Base-by-base conservation (phyloP, 1,139 yeast species). In the Pichia sp. region DNA sequence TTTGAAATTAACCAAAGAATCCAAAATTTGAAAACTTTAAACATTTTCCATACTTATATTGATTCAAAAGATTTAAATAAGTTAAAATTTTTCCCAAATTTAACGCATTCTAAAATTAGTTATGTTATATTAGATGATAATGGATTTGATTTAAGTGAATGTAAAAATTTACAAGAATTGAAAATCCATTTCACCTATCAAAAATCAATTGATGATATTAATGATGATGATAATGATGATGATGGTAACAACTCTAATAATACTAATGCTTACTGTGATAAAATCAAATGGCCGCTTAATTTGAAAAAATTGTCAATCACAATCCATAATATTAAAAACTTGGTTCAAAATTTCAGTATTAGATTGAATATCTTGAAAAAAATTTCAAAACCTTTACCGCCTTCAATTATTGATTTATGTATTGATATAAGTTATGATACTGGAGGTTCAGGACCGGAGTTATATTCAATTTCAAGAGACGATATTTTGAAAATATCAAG, bases 391-490 rank as follows among this genome's bases (percentile, higher is more conserved):
- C 65, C 65, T 22, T 51, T 62, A 39, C 67, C 67, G 7, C 54
- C 54, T 13, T 62, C 67, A 19, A 56, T 62, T 46, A 47, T 53
- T 41, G 67, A 63, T 48, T 51, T 63, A 45, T 62, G 66, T 46
- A 56, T 63, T 48, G 67, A 63, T 59, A 62, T 63, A 27, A 59
- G 63, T 53, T 63, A 61, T 51, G 67, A 63, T 51, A 62, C 67
- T 18, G 67, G 66, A 14, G 65, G 65, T 13, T 60, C 65, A 2
- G 65, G 64, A 16, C 64, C 65, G 31, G 65, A 62, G 44, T 46
- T 60, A 18, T 59, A 62, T 48, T 55, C 61, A 11, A 62, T 62
- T 53, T 56, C 64, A 33, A 58, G 61, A 31, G 66, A 63, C 51
- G 67, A 63, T 51, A 62, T 63, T 36, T 50, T 60, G 44, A 62